These are phyloP conservation scores for Beauveria pseudobassiana DNA, from an alignment of 2,329 filamentous ascomycete genomes.

Conservation along the genomic window DNA sequence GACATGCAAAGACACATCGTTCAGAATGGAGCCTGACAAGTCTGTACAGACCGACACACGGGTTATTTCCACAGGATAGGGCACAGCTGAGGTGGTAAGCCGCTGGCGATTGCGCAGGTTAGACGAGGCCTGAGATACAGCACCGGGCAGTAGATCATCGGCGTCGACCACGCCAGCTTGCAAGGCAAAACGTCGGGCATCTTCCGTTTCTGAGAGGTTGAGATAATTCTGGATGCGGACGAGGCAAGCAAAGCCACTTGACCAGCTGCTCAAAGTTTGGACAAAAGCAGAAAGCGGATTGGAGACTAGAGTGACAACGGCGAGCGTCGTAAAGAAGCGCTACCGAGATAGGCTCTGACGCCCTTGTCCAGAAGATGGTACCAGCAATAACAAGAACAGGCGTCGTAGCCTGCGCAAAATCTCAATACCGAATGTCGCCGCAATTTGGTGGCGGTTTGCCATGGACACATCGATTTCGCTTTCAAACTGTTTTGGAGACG, in stretches of 20 bases:
- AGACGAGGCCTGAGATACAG: not conserved
- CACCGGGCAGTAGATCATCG: not conserved
- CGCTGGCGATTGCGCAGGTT: not conserved
- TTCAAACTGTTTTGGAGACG: not conserved
- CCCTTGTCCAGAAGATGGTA: not conserved
- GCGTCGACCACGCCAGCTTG: not conserved
- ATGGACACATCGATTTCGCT: not conserved
- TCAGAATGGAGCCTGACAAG: not conserved
- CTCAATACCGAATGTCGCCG: not conserved
- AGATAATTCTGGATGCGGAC: conserved; percentile 3
- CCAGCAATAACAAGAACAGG: conserved; percentile 1
- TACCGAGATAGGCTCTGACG: not conserved
- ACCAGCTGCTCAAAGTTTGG: not conserved
- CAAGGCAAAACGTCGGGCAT: not conserved
- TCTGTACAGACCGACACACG: not conserved
- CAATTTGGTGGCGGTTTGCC: not conserved
- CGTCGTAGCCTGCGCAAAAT: not conserved
- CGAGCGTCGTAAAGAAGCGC: not conserved
- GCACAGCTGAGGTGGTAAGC: not conserved
- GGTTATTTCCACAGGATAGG: not conserved
- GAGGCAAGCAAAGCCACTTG: not conserved
- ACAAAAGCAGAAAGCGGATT: not conserved
- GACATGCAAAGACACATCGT: not conserved
- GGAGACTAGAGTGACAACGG: not conserved
- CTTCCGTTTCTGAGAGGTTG: not conserved